Percentiles rank a stretch among this genome's conserved stretches.
phyloP scores from a whole-genome alignment of 345 rosid genomes.

The Salix koriyanagi region DNA sequence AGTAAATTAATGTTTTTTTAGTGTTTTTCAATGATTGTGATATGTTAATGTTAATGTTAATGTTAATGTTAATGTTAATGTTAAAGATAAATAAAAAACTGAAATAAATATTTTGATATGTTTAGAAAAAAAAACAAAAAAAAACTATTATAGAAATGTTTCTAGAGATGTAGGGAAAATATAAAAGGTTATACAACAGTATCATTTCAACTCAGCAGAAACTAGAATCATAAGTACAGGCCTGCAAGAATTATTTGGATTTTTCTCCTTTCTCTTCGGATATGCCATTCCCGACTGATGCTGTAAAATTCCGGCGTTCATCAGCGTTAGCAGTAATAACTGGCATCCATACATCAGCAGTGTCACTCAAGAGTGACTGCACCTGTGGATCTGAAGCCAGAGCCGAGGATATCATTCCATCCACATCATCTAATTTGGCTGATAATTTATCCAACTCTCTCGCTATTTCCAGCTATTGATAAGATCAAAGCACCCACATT shows the following conservation, averaged over 20 bases:
- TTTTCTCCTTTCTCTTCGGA: constrained; percentile 6
- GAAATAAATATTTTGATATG: no score
- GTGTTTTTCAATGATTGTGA: no score
- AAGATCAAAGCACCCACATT: not conserved
- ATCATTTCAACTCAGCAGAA: not conserved
- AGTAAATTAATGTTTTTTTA: no score
- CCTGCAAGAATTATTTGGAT: not conserved
- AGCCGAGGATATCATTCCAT: constrained; percentile 77
- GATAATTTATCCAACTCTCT: constrained; percentile 79
- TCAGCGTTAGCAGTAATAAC: constrained; percentile 75
- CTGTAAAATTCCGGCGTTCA: constrained; percentile 60
- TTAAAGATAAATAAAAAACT: no score
- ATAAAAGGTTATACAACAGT: not conserved
- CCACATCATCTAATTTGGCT: constrained; percentile 66
- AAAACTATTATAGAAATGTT: not conserved
- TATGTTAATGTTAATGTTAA: no score
- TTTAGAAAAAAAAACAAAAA: no score
- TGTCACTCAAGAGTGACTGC: constrained; percentile 61
- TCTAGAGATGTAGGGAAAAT: not conserved
- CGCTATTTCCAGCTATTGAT: constrained; percentile 62
- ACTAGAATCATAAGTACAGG: not conserved
- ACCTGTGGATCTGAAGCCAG: constrained; percentile 72
- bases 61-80: no score
- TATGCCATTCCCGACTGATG: constrained; percentile 29
- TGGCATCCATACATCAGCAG: constrained; percentile 80